Evolutionary conservation across 495 filamentous ascomycete genomes (phyloP), one percentile per base, ranked within the genome.

Genomic region (Talaromyces ruber): DNA sequence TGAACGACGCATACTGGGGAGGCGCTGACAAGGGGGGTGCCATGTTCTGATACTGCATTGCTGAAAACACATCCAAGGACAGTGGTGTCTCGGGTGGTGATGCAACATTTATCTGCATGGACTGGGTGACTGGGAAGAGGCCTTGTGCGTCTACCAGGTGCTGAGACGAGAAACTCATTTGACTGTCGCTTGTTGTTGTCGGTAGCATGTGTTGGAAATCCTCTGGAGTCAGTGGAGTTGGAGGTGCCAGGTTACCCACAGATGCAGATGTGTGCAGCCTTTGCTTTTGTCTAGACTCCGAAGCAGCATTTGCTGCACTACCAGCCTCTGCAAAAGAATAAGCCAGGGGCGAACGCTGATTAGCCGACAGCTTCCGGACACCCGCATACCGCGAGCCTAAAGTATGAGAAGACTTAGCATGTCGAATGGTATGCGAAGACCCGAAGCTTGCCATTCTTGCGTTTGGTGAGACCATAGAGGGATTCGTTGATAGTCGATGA

Each of bases 261-360:
- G 78, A 75, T 47, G 74, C 68, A n/a, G 76, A 72, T 3, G 75
- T 71, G 45, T 73, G 73, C 30, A 78, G 63, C 71, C 73, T 68
- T 28, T 60, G 59, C 59, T 60, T 68, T 28, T 50, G 59, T 39
- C 39, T 60, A 4, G 39, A 34, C 1, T 60, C 61, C 22, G 34
- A 56, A 14, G 32, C 34, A 56, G 30, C 51, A 56, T 29, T 52
- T 45, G 73, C 26, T 21, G 51, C 16, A 11, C 4, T 9, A 11
- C 51, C 26, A 11, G 79, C 73, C 50, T 80, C 78, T 24, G 78
- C 70, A 64, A 82, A 79, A 1, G 77, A 73, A 58, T 79, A 74
- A 58, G 79, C 80, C n/a, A 83, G 69, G 25, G 82, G 82, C 22
- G 82, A 84, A 24, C 80, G 74, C 62, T 82, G 82, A 34, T 75